phyloP scores from a whole-genome alignment of 768 basidiomycete genomes.

The Mycena polygramma region DNA sequence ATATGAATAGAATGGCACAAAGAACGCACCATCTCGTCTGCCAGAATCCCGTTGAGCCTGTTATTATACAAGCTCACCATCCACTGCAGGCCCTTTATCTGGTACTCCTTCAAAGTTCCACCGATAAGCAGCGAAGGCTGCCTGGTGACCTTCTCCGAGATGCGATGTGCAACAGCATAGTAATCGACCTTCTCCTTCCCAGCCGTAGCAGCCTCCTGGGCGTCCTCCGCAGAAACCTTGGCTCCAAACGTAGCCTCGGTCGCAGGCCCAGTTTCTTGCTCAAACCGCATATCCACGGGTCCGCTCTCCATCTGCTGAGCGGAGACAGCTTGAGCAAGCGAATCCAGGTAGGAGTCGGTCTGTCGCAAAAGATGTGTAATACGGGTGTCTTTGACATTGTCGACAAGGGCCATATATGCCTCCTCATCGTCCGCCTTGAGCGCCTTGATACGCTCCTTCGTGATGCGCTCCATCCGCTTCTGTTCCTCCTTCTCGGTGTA shows the following conservation, averaged over 20 bases:
- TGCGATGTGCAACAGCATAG: constrained; percentile 94
- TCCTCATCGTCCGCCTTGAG: constrained; percentile 99
- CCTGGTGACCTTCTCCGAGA: constrained; percentile 84
- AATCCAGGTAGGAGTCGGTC: constrained; percentile 95
- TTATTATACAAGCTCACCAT: constrained; percentile 99
- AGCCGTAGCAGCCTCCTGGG: constrained; percentile 56
- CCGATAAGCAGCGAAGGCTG: constrained; percentile 85
- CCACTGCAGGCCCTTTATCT: constrained; percentile 96
- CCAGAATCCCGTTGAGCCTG: constrained; percentile 93
- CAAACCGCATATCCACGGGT: constrained; percentile 58
- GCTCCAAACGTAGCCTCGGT: constrained; percentile 95
- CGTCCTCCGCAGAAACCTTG: constrained; percentile 73
- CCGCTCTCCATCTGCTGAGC: constrained; percentile 89
- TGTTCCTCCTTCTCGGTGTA: constrained; percentile 98
- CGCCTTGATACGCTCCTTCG: constrained; percentile 98
- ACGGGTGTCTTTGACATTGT: constrained; percentile 98
- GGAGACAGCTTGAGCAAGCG: constrained; percentile 92
- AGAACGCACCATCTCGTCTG: constrained; percentile 88
- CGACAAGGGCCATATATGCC: constrained; percentile 99
- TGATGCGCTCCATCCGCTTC: constrained; percentile 94
- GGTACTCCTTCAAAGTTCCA: constrained; percentile 94
- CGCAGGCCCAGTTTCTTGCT: constrained; percentile 79
- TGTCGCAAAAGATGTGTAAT: constrained; percentile 96
- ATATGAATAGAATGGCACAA: constrained; percentile 7
- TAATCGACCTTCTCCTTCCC: constrained; percentile 88